Percentiles rank a stretch among this genome's conserved stretches.
These are phyloP conservation scores for Sugiyamaella boreocaroliniensis DNA, from an alignment of 805 yeast species.

Conservation along the genomic window DNA sequence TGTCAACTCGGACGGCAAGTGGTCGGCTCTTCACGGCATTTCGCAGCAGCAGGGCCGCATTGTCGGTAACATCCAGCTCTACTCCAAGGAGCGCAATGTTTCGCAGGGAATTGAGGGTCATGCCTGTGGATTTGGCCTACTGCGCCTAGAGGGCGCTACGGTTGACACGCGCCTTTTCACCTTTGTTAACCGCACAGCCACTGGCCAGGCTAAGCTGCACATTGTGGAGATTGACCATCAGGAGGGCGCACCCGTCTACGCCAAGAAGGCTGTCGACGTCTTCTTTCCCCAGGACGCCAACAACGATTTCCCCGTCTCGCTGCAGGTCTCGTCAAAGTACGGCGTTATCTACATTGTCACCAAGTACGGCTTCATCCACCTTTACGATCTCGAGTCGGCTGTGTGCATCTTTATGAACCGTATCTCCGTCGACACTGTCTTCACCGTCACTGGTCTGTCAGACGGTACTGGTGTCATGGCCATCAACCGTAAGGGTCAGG, in stretches of 20 bases:
- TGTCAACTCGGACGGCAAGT: constrained; percentile 68
- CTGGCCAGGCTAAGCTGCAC: constrained; percentile 72
- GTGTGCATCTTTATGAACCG: constrained; percentile 90
- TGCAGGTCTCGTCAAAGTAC: constrained; percentile 75
- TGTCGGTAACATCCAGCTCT: constrained; percentile 94
- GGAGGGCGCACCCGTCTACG: constrained; percentile 72
- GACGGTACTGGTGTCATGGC: constrained; percentile 79
- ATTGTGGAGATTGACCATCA: constrained; percentile 95
- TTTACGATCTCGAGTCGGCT: constrained; percentile 91
- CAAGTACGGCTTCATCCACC: constrained; percentile 92
- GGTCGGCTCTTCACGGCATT: constrained; percentile 95
- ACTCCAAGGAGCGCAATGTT: constrained; percentile 77
- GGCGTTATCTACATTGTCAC: constrained; percentile 88
- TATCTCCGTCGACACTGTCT: constrained; percentile 91
- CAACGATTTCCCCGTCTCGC: constrained; percentile 92
- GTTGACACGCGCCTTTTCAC: constrained; percentile 80
- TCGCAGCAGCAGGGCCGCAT: constrained; percentile 90
- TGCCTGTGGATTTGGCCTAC: constrained; percentile 79
- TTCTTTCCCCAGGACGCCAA: constrained; percentile 96
- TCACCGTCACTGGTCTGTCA: constrained; percentile 74
- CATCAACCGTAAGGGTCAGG: constrained; percentile 93
- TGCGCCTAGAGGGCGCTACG: constrained; percentile 66
- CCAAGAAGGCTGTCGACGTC: constrained; percentile 84
- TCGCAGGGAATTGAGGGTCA: constrained; percentile 98
- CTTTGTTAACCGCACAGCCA: constrained; percentile 82